Conservation (phyloP, 345 rosid species). For the Salix suchowensis region DNA sequence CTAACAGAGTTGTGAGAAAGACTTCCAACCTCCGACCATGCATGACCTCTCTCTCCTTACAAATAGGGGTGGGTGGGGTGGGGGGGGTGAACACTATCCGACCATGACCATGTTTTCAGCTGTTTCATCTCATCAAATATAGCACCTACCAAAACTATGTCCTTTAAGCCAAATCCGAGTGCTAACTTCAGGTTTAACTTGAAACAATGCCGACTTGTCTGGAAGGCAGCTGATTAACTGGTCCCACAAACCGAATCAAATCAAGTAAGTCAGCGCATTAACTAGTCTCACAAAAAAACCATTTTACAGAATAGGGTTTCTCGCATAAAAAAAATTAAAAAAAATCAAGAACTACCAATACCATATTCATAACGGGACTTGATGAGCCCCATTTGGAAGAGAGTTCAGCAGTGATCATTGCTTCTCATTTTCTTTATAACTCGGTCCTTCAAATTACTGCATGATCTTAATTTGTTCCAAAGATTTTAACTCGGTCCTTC, state of each 20-base stretch:
- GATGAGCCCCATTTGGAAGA: background rate
- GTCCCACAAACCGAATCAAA: too few relatives aligned
- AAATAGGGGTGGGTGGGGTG: background rate
- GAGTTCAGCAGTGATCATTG: background rate
- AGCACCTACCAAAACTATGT: background rate
- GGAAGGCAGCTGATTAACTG: background rate
- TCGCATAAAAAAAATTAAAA: too few relatives aligned
- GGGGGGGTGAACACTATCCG: background rate
- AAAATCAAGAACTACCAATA: background rate
- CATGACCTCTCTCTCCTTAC: background rate
- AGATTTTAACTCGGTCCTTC: background rate
- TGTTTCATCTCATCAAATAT: background rate
- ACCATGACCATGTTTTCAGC: background rate
- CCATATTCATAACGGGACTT: background rate
- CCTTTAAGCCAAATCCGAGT: background rate
- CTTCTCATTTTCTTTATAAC: background rate
- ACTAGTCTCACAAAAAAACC: too few relatives aligned
- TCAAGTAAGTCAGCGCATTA: too few relatives aligned
- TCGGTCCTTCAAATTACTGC: background rate
- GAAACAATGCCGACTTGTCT: background rate
- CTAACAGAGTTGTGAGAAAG: background rate
- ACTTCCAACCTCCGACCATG: constrained; percentile 1
- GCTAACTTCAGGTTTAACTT: background rate
- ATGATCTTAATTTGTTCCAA: background rate
- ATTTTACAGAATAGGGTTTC: too few relatives aligned